Evolutionary conservation across 495 filamentous ascomycete genomes (phyloP).

Genomic region (Lepidopterella palustris): DNA sequence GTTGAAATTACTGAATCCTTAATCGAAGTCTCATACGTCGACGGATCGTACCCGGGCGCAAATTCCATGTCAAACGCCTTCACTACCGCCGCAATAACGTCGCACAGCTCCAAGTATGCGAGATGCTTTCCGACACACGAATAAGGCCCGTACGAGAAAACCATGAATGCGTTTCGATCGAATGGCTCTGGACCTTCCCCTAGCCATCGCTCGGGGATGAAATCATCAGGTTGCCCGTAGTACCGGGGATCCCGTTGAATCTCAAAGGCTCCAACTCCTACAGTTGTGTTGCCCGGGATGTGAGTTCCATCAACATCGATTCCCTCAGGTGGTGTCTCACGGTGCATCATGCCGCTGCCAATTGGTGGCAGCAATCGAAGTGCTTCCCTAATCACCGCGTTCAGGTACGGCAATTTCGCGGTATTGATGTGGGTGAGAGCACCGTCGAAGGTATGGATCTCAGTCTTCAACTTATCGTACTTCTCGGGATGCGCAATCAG

Average conservation of each 20-base stretch:
- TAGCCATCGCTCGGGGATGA: constrained; percentile 11
- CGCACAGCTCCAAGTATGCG: constrained; percentile 15
- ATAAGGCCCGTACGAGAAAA: constrained; percentile 13
- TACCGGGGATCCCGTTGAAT: constrained; percentile 7
- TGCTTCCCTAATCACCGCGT: constrained; percentile 56
- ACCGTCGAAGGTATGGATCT: constrained; percentile 47
- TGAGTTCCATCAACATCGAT: constrained; percentile 45
- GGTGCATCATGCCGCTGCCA: constrained; percentile 44
- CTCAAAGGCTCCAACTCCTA: constrained; percentile 3
- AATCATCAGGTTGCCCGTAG: not conserved
- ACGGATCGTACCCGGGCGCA: not conserved
- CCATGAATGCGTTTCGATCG: constrained; percentile 5
- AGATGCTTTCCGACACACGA: constrained; percentile 14
- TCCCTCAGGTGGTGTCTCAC: constrained; percentile 56
- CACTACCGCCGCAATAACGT: constrained; percentile 9
- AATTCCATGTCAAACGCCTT: constrained; percentile 7
- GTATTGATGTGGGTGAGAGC: constrained; percentile 43
- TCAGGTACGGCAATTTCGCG: constrained; percentile 46
- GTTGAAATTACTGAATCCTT: not conserved
- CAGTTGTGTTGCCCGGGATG: constrained; percentile 41
- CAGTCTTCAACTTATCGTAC: constrained; percentile 39
- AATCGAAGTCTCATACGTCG: not conserved
- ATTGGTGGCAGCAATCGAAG: constrained; percentile 61
- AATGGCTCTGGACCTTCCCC: not conserved
- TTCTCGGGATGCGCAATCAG: constrained; percentile 45